Percentiles rank a stretch among this genome's conserved stretches.
These are phyloP conservation scores for Phallus indusiatus DNA, from an alignment of 768 basidiomycete genomes.

Conservation along the genomic window DNA sequence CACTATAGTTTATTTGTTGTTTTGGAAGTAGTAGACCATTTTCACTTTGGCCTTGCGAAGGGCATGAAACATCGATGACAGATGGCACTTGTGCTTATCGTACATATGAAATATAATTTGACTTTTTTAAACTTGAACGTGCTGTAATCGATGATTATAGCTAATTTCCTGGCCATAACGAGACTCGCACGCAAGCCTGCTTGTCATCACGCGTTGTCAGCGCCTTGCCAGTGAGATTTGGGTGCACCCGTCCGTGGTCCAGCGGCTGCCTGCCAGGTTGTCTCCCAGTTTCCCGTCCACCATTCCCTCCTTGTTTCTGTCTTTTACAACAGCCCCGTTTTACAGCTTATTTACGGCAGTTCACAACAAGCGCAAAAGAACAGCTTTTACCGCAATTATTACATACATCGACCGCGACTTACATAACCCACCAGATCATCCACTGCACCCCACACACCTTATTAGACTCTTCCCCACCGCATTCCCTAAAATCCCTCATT, in stretches of 20 bases:
- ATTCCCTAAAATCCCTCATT: constrained; percentile 10
- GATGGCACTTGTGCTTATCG: too few relatives aligned
- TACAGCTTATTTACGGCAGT: too few relatives aligned
- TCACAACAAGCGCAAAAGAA: constrained; percentile 17
- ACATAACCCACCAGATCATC: background rate
- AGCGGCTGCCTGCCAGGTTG: too few relatives aligned
- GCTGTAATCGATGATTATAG: too few relatives aligned
- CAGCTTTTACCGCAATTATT: constrained; percentile 12
- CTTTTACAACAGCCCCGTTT: background rate
- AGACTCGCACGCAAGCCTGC: too few relatives aligned
- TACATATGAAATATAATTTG: too few relatives aligned
- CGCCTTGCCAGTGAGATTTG: too few relatives aligned
- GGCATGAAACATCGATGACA: too few relatives aligned
- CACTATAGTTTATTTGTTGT: background rate
- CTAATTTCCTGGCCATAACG: too few relatives aligned
- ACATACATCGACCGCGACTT: constrained; percentile 8
- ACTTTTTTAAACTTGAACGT: too few relatives aligned
- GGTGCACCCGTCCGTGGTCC: background rate
- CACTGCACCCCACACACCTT: background rate
- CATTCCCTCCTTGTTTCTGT: background rate
- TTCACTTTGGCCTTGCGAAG: too few relatives aligned
- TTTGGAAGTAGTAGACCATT: background rate
- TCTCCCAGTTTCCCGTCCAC: background rate
- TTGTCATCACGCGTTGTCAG: too few relatives aligned
- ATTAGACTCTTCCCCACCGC: background rate